phyloP scores from a whole-genome alignment of 306 rosid species.

The Quercus wislizeni region DNA sequence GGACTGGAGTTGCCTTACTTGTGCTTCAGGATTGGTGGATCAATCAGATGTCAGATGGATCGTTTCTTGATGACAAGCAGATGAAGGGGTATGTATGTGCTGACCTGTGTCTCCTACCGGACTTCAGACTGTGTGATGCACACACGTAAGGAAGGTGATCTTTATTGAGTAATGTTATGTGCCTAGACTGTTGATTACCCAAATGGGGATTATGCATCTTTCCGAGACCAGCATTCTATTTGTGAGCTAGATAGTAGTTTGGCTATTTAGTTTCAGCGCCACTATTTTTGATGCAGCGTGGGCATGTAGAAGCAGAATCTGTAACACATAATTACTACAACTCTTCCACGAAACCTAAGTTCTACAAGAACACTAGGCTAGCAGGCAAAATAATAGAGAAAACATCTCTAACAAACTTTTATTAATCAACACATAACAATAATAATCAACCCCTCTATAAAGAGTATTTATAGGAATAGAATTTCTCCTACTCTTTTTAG shows the following conservation, averaged over 20 bases:
- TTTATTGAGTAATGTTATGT: conserved; percentile 18
- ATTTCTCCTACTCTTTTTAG: no score
- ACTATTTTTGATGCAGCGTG: neutral
- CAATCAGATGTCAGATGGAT: conserved; percentile 63
- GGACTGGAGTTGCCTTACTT: conserved; percentile 72
- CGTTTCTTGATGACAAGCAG: conserved; percentile 58
- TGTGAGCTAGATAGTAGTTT: neutral
- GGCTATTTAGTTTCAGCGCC: neutral
- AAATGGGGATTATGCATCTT: neutral
- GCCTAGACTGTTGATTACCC: neutral
- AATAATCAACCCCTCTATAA: no score
- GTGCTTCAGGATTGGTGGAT: conserved; percentile 55
- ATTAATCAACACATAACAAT: no score
- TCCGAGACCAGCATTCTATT: neutral
- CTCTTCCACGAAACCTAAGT: no score
- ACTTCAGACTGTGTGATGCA: conserved; percentile 53
- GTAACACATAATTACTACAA: no score
- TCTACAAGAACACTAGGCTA: no score
- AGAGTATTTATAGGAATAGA: no score
- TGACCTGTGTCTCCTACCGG: conserved; percentile 60
- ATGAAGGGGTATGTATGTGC: conserved; percentile 40
- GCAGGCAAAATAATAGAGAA: no score
- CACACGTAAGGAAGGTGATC: conserved; percentile 65
- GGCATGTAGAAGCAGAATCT: no score
- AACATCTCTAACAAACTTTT: no score